phyloP scores from a whole-genome alignment of 805 yeast genomes.

The Candida alai region DNA sequence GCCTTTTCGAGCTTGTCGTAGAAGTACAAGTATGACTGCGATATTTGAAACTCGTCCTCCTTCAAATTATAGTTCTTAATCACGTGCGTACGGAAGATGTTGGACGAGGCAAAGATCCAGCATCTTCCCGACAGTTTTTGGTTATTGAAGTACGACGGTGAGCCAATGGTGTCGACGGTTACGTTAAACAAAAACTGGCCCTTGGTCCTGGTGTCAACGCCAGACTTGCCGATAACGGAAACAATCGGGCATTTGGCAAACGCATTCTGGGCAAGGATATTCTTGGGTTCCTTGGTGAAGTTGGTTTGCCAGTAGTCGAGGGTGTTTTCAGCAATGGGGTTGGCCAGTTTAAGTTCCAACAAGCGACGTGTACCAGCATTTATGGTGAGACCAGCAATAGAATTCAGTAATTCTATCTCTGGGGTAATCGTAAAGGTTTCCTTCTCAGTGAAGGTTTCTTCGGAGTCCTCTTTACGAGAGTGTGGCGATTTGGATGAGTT shows the following conservation, averaged over 20 bases:
- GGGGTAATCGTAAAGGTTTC: too few relatives aligned
- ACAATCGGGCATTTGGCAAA: slow-evolving; percentile 46
- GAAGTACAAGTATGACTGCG: slow-evolving; percentile 77
- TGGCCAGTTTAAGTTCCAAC: too few relatives aligned
- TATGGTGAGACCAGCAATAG: too few relatives aligned
- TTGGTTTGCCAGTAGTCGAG: too few relatives aligned
- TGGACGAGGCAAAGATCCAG: slow-evolving; percentile 85
- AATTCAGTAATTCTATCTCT: too few relatives aligned
- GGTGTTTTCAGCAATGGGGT: too few relatives aligned
- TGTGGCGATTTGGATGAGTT: too few relatives aligned
- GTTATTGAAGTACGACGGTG: slow-evolving; percentile 40
- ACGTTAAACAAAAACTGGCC: slow-evolving; percentile 34
- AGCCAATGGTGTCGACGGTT: slow-evolving; percentile 33
- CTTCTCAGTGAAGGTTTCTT: too few relatives aligned
- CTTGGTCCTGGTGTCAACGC: slow-evolving; percentile 13
- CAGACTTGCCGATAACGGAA: slow-evolving; percentile 37
- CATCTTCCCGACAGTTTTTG: slow-evolving; percentile 80
- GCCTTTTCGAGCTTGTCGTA: slow-evolving; percentile 85
- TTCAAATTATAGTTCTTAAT: slow-evolving; percentile 56
- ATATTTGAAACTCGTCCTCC: slow-evolving; percentile 57
- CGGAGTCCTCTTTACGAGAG: too few relatives aligned
- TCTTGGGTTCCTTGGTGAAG: too few relatives aligned
- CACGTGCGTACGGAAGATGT: slow-evolving; percentile 62
- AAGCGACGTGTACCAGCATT: too few relatives aligned
- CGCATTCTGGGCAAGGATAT: slow-evolving; percentile 51